Evolutionary conservation across 164 flowering plant species (phyloP).

Genomic region (Liquidambar formosana): DNA sequence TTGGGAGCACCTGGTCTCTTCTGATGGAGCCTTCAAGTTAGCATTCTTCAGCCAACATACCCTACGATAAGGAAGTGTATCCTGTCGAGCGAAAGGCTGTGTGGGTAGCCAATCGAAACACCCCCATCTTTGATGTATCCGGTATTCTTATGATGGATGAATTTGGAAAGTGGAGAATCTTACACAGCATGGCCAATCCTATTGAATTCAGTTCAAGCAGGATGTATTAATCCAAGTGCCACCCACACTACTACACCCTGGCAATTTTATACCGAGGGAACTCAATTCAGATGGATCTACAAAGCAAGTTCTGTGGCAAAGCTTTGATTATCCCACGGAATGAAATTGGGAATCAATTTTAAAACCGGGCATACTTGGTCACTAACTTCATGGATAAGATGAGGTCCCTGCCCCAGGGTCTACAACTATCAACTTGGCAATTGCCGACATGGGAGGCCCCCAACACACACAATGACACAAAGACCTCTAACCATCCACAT

Average conservation of each 20-base stretch:
- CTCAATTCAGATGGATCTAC: slow-evolving; percentile 17
- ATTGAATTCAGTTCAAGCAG: not conserved
- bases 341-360: slow-evolving; percentile 31
- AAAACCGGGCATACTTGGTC: slow-evolving; percentile 20
- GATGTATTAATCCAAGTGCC: slow-evolving; percentile 3
- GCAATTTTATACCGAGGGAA: slow-evolving; percentile 35
- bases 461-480: too few relatives aligned
- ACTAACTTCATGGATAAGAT: slow-evolving; percentile 26
- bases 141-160: slow-evolving; percentile 11
- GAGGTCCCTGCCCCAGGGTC: slow-evolving; percentile 24
- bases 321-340: slow-evolving; percentile 40
- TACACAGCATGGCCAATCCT: not conserved
- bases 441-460: too few relatives aligned
- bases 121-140: not conserved
- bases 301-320: slow-evolving; percentile 33
- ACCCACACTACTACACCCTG: slow-evolving; percentile 23
- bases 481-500: too few relatives aligned
- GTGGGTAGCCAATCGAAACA: slow-evolving; percentile 25
- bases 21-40: slow-evolving; percentile 12
- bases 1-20: slow-evolving; percentile 11
- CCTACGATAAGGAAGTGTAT: too few relatives aligned
- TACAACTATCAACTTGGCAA: too few relatives aligned
- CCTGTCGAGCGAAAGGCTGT: not conserved
- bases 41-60: slow-evolving; percentile 8
- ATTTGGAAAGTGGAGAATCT: slow-evolving; percentile 8